Evolutionary conservation across 1,284 basidiomycete species (phyloP).

Genomic region (Tilletia horrida): DNA sequence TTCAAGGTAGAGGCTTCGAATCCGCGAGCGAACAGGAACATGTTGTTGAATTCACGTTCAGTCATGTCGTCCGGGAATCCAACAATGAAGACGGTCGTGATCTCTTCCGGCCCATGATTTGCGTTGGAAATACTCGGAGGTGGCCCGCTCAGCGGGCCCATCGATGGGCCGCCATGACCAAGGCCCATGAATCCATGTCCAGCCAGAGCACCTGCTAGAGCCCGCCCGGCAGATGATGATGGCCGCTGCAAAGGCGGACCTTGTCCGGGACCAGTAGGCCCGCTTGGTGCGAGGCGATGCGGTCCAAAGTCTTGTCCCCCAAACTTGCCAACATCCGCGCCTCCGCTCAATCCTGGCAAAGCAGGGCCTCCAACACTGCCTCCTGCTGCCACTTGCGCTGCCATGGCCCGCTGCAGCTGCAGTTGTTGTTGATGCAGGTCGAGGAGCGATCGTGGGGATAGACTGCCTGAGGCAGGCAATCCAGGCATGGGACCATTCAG

Average conservation of each 20-base stretch:
- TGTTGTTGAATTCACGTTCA: constrained; percentile 98
- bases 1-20: constrained; percentile 98
- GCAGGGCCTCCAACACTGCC: not conserved
- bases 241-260: not conserved
- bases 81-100: constrained; percentile 96
- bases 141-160: no score
- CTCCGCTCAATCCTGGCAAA: not conserved
- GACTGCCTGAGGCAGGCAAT: constrained; percentile 7
- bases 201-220: constrained; percentile 9
- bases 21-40: constrained; percentile 92
- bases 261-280: no score
- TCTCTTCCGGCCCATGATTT: constrained; percentile 65
- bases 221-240: constrained; percentile 8
- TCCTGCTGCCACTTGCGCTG: not conserved
- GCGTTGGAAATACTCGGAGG: not conserved
- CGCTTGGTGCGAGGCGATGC: not conserved
- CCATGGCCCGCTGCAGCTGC: constrained; percentile 10
- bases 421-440: constrained; percentile 5
- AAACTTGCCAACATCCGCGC: not conserved
- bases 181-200: not conserved
- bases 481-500: not conserved
- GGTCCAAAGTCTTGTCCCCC: not conserved
- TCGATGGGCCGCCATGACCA: not conserved
- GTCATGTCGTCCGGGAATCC: constrained; percentile 99
- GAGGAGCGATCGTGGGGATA: not conserved